Percentiles rank a stretch among this genome's conserved stretches.
These are phyloP conservation scores for Nannochloropsis oceanica DNA, from an alignment of 108 stramenopile species.

Conservation along the genomic window DNA sequence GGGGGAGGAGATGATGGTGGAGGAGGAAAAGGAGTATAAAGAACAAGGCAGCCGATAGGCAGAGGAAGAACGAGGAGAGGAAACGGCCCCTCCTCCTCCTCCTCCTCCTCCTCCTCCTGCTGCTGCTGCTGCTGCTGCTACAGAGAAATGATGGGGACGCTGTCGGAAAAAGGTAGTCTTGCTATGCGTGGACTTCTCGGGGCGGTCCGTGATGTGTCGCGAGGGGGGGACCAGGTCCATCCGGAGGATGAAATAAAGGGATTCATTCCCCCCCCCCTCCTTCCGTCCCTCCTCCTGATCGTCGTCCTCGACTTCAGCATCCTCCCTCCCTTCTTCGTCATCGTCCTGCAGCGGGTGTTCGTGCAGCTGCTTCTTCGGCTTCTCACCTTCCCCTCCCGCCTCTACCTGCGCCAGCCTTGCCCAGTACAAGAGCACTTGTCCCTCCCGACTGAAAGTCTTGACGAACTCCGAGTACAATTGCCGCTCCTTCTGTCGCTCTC, in stretches of 20 bases:
- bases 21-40: no score
- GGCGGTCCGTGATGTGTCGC: not conserved
- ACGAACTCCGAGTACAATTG: not conserved
- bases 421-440: not conserved
- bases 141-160: not conserved
- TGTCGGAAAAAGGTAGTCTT: not conserved
- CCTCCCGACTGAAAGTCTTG: not conserved
- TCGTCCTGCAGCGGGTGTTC: no score
- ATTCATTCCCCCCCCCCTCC: no score
- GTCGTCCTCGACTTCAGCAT: no score
- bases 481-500: not conserved
- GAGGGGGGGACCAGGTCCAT: not conserved
- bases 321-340: no score
- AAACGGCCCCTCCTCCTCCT: no score
- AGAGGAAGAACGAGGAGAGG: no score
- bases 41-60: no score
- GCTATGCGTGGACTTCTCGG: not conserved
- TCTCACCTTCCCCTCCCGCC: not conserved
- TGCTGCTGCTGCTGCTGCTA: no score
- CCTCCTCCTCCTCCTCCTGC: no score
- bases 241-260: not conserved
- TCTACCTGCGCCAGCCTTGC: not conserved
- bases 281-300: no score
- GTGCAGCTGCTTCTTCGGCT: not conserved
- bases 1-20: no score